Evolutionary conservation across 2,329 filamentous ascomycete species (phyloP).

Genomic region (Fusarium nodosum): DNA sequence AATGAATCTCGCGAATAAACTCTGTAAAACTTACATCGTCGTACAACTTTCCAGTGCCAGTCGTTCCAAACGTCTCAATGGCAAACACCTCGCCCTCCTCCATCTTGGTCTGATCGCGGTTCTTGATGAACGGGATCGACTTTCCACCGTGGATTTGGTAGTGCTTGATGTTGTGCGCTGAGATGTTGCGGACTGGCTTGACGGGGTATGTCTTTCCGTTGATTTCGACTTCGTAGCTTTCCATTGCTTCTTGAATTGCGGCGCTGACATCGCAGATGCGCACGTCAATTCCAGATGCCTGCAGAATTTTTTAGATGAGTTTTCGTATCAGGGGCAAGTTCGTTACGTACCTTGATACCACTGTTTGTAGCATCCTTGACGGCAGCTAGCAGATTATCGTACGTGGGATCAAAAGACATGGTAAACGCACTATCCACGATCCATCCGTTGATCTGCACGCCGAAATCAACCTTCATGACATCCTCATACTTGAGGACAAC

Average conservation of each 20-base stretch:
- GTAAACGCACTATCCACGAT: constrained; percentile 86
- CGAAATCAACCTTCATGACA: constrained; percentile 83
- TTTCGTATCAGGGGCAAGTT: accelerated
- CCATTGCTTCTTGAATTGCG: constrained; percentile 88
- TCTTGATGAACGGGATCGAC: constrained; percentile 90
- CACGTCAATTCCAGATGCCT: constrained; percentile 83
- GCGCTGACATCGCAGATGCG: constrained; percentile 85
- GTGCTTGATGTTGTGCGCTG: constrained; percentile 86
- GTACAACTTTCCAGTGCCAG: constrained; percentile 82
- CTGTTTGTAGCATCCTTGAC: constrained; percentile 84
- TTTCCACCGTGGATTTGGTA: constrained; percentile 91
- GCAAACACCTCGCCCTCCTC: constrained; percentile 93
- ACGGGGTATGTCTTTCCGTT: constrained; percentile 81
- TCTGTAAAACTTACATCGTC: constrained; percentile 73
- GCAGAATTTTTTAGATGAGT: constrained; percentile 5
- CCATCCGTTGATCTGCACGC: constrained; percentile 80
- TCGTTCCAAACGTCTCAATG: constrained; percentile 93
- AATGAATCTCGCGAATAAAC: accelerated
- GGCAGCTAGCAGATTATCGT: constrained; percentile 78
- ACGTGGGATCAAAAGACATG: constrained; percentile 77
- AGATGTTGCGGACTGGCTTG: constrained; percentile 85
- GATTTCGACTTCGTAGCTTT: constrained; percentile 88
- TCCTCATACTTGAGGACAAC: constrained; percentile 75
- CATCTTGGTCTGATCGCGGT: constrained; percentile 88
- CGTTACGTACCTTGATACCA: constrained; percentile 71